Evolutionary conservation across 495 filamentous ascomycete genomes (phyloP), one percentile per base, ranked within the genome.

Genomic region (Tuber aestivum): DNA sequence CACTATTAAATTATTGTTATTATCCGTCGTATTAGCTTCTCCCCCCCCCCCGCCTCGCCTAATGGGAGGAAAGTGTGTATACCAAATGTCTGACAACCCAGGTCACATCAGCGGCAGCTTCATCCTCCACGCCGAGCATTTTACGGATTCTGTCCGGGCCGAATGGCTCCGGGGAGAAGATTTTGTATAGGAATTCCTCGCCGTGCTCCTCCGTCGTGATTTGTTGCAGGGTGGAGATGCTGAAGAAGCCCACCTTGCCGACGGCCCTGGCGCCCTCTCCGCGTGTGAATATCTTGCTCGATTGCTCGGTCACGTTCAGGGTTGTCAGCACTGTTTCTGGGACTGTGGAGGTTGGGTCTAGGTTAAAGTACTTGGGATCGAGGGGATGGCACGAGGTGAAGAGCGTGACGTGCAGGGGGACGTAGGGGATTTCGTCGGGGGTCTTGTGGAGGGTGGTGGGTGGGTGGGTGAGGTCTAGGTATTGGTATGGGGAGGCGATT

Each of bases 171-270:
- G 94, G 92, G 0, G 94, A 96, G 87, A 98, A 99, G 75, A 98
- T 92, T 84, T 99, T 99, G 86, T 98, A 99, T 41, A 97, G 87
- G 79, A 92, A 94, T 82, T 99, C 95, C 70, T 85, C 77, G 9
- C 85, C 75, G 0, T 87, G 86, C 41, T 84, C 81, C 0, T 90
- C 88, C 73, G 91, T 92, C 42, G 84, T 81, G 12, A 91, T 86
- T n/a, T 86, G 87, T 16, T 88, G 87, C 27, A 97, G 87, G 16
- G 90, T 91, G 76, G 91, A 96, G 83, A 97, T 91, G 82, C 92
- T 95, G 87, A 92, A 97, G 87, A 97, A 98, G 3, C 89, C 89
- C 0, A 92, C 86, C 20, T 86, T 88, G 0, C 93, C 93, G 9
- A 88, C 92, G 0, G 91, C 91, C 16, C 84, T 75, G 4, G 76